A percentile compares a stretch with the other conserved stretches of the same genome.
These are phyloP conservation scores for Rauvolfia tetraphylla DNA, from an alignment of 257 asterid species.

Conservation along the genomic window DNA sequence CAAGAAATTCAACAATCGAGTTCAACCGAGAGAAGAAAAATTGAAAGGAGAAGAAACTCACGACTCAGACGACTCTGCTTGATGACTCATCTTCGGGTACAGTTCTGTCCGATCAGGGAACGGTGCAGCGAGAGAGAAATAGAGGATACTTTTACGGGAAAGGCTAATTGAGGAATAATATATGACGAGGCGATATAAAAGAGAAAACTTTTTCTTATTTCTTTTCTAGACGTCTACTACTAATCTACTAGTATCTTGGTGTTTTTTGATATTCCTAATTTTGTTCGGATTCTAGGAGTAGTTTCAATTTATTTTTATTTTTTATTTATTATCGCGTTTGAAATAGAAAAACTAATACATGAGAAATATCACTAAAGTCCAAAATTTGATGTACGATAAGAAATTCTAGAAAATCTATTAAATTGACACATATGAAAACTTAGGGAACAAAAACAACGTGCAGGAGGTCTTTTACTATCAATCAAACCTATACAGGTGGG, in stretches of 20 bases:
- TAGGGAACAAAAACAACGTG: no score
- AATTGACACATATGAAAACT: no score
- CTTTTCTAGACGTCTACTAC: neutral
- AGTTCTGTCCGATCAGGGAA: neutral
- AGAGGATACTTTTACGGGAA: neutral
- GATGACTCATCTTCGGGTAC: slow-evolving; percentile 48
- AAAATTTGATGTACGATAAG: no score
- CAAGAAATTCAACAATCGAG: slow-evolving; percentile 3
- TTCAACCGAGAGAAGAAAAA: neutral
- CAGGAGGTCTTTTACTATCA: no score
- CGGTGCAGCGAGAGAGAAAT: neutral
- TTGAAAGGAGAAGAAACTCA: slow-evolving; percentile 28
- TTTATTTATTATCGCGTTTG: no score
- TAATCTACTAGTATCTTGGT: no score
- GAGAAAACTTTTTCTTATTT: neutral
- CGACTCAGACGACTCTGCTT: slow-evolving; percentile 79
- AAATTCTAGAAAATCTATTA: no score
- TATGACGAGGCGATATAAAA: neutral
- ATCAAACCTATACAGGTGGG: no score
- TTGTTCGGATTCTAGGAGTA: neutral
- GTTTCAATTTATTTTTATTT: no score
- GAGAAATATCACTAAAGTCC: no score
- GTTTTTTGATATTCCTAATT: neutral
- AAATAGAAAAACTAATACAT: no score
- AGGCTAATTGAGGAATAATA: neutral